Conservation (phyloP, 2,329 filamentous ascomycete genomes). For the Trematosphaeria pertusa region DNA sequence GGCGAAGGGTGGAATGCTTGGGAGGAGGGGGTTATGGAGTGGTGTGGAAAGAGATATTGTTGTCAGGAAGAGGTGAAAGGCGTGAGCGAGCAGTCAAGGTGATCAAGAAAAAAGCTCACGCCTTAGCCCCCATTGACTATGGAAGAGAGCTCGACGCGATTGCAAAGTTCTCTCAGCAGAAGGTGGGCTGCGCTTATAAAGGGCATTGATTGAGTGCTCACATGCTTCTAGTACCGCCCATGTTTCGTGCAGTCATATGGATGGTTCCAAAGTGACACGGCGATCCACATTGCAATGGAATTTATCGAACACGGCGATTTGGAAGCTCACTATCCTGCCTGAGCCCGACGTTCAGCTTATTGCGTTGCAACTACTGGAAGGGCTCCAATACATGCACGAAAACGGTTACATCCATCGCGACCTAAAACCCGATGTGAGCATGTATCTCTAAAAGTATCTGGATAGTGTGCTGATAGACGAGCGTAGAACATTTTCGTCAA, state of each 20-base stretch:
- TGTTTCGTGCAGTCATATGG: constrained; percentile 42
- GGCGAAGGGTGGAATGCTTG: constrained; percentile 9
- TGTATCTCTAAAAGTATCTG: no score
- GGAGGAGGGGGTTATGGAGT: constrained; percentile 17
- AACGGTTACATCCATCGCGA: constrained; percentile 48
- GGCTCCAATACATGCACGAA: constrained; percentile 45
- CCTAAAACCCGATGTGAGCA: constrained; percentile 45
- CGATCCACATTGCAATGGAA: constrained; percentile 50
- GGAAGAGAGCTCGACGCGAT: constrained; percentile 30
- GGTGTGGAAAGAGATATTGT: constrained; percentile 12
- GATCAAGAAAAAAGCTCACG: constrained; percentile 6
- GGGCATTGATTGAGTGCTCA: background rate
- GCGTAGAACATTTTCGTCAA: constrained; percentile 47
- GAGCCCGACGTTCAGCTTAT: constrained; percentile 38
- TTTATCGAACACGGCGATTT: constrained; percentile 47
- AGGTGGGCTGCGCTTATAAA: constrained; percentile 4
- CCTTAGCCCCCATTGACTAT: constrained; percentile 12
- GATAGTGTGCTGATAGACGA: no score
- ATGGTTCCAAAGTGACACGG: constrained; percentile 44
- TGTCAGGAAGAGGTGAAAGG: constrained; percentile 3
- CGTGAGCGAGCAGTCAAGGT: constrained; percentile 25
- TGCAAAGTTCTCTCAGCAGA: constrained; percentile 27
- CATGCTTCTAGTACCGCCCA: constrained; percentile 17
- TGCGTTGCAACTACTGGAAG: constrained; percentile 41
- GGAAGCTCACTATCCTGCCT: constrained; percentile 25